Conservation (phyloP, 495 filamentous ascomycete genomes). For the Penicillium coprophilum region DNA sequence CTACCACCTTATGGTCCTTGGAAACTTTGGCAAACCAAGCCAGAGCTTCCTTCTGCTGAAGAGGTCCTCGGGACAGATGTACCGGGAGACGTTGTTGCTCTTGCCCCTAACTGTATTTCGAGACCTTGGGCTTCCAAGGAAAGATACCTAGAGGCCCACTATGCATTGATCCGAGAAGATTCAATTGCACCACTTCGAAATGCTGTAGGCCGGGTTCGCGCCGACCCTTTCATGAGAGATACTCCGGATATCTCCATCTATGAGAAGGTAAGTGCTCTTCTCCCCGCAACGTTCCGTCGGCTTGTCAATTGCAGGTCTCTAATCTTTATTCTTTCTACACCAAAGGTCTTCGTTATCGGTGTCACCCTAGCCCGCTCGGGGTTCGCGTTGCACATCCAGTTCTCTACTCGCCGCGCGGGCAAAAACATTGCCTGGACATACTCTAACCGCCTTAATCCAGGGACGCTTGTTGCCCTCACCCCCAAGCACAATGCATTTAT, state of each 20-base stretch:
- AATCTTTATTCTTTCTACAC: neutral
- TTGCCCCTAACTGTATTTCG: slow-evolving; percentile 38
- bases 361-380: slow-evolving; percentile 63
- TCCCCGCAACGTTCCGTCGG: neutral
- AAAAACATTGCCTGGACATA: slow-evolving; percentile 77
- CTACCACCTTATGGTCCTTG: slow-evolving; percentile 5
- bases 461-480: slow-evolving; percentile 69
- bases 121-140: slow-evolving; percentile 50
- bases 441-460: slow-evolving; percentile 68
- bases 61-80: slow-evolving; percentile 42
- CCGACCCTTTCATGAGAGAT: slow-evolving; percentile 50
- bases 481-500: slow-evolving; percentile 63
- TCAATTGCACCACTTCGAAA: slow-evolving; percentile 57
- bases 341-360: slow-evolving; percentile 64
- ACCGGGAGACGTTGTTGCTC: slow-evolving; percentile 26
- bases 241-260: slow-evolving; percentile 64
- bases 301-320: neutral
- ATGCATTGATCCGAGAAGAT: slow-evolving; percentile 66
- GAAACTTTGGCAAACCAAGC: slow-evolving; percentile 41
- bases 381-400: slow-evolving; percentile 64
- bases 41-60: slow-evolving; percentile 44
- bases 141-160: slow-evolving; percentile 61
- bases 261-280: slow-evolving; percentile 56
- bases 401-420: slow-evolving; percentile 64
- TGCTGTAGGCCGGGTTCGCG: slow-evolving; percentile 52